Base-by-base conservation (phyloP, 2,329 filamentous ascomycete species). In the Claviceps arundinis region DNA sequence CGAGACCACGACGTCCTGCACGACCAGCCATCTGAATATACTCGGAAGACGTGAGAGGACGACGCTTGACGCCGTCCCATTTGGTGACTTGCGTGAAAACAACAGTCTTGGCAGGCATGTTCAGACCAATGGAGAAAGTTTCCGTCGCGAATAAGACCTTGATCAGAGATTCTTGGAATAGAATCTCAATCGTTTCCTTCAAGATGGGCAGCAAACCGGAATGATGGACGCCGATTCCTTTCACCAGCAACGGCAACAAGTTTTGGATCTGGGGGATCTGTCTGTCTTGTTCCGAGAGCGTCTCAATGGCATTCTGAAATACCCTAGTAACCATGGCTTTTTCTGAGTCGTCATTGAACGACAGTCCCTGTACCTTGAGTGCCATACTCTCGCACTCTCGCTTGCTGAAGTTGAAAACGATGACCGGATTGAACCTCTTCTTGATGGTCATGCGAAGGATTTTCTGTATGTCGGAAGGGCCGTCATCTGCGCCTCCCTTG, bases 351-450 rank as follows among this genome's bases (percentile, higher is more conserved):
- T 95, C 89, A 70, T 98, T 98, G 78, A 98, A 96, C 47, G 87
- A 84, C 63, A 97, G 79, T 55, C 81, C 80, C 50, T 84, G 91
- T 72, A 96, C 90, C 59, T 89, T 81, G 47, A 98, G 74, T 1
- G 93, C 93, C 67, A 93, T 83, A 56, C 84, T 82, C 70, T 98
- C 93, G 65, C 91, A 96, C 62, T 97, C 91, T 58, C 91, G 80
- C 73, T 98, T 98, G 76, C 90, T 96, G 73, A 98, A 98, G 69
- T 91, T 97, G 79, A 98, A 98, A 41, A 98, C 89, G 65, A 98
- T 98, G 61, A 97, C 93, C 0, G 93, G 93, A 63, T 98, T 96
- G 70, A 93, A 94, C 65, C 87, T 93, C 73, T 90, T 95, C 70
- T 88, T 78, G 84, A 98, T 95, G 60, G 97, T 95, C 93, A 98